Base-by-base conservation (phyloP, 1,139 yeast species). In the Candida frijolesensis region DNA sequence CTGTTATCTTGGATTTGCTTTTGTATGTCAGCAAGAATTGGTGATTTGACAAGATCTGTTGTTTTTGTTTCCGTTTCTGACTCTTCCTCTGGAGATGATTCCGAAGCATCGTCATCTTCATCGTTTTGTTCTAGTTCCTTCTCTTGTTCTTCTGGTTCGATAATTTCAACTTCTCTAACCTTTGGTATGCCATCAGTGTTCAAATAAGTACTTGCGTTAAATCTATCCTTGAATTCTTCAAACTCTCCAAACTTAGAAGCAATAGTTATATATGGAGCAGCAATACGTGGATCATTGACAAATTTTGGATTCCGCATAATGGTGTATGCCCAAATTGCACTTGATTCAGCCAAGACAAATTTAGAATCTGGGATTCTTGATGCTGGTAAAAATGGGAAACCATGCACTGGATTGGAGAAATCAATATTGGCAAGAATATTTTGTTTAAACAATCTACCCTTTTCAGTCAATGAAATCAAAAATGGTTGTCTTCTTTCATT, bases 321-420 rank as follows among this genome's bases (percentile, higher is more conserved):
- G 11, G 81, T 67, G 60, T 79, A 85, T 2, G 79, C 79, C 85
- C 95, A 83, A 11, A 92, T 53, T 0, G 98, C 98, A 50, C 83
- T 77, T 0, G 95, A 83, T 67, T 92, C 98, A 0, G 87, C 85
- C 46, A 88, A 54, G 0, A 89, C 70, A 54, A 84, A 83, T 1
- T 59, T 54, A 3, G 63, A 57, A 5, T 71, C 66, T 1, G 64
- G 59, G 11, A 86, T 64, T 32, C 74, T 75, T 2, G 70, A 61
- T 1, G 77, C 53, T 0, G 97, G 97, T 43, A 91, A 68, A 54
- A 90, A 75, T 1, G 97, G 97, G 10, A 89, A 80, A 1, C 65
- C 67, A 11, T 53, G 53, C 27, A 63, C 60, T 1, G 71, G 61
- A 1, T 61, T 55, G 3, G 62, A 51, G 29, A 71, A 60, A 42